These are phyloP conservation scores for Spathaspora sp. DNA, from an alignment of 1,139 yeast genomes.

Conservation along the genomic window DNA sequence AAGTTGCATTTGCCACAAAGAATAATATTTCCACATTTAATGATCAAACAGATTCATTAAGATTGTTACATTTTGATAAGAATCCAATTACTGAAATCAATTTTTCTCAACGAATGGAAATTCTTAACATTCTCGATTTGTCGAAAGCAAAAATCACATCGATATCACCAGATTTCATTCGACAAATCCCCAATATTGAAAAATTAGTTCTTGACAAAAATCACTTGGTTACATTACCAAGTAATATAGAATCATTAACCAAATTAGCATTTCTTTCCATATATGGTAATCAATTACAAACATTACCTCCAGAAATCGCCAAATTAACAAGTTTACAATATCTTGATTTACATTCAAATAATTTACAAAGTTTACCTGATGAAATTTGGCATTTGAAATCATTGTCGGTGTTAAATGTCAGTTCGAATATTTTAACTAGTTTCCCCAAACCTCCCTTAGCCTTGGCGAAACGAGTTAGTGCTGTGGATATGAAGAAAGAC, in stretches of 20 bases:
- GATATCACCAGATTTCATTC: conserved; percentile 64
- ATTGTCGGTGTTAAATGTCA: conserved; percentile 63
- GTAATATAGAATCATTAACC: conserved; percentile 59
- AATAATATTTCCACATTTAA: conserved; percentile 74
- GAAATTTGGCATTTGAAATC: conserved; percentile 66
- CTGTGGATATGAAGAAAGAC: conserved; percentile 12
- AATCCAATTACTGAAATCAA: conserved; percentile 78
- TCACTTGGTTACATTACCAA: conserved; percentile 76
- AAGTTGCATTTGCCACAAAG: conserved; percentile 73
- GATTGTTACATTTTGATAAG: conserved; percentile 54
- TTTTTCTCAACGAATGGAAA: conserved; percentile 55
- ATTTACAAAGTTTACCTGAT: conserved; percentile 67
- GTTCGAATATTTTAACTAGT: conserved; percentile 72
- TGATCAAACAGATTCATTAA: conserved; percentile 58
- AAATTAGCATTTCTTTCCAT: conserved; percentile 67
- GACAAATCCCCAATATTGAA: conserved; percentile 65
- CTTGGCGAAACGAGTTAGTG: conserved; percentile 34
- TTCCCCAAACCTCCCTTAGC: conserved; percentile 60
- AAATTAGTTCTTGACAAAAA: conserved; percentile 78
- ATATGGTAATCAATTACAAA: conserved; percentile 71
- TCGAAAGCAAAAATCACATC: conserved; percentile 81
- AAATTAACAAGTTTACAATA: conserved; percentile 58
- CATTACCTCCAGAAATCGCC: conserved; percentile 70
- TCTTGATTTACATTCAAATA: conserved; percentile 85
- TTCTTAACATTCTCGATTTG: conserved; percentile 71